A percentile compares a stretch with the other conserved stretches of the same genome.
Conservation (phyloP, 169 alveolate genomes). For the Cystoisospora suis region DNA sequence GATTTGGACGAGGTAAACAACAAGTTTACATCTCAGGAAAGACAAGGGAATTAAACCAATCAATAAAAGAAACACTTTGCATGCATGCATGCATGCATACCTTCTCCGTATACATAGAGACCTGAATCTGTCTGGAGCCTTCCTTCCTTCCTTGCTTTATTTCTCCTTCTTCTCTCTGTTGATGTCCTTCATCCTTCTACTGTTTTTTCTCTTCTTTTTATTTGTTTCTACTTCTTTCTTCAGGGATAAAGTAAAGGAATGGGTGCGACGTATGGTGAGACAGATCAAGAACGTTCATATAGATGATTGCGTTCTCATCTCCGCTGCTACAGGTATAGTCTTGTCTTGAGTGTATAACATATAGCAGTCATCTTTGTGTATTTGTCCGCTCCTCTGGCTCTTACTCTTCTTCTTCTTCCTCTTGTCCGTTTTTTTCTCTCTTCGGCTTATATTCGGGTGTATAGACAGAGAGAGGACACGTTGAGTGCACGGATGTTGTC, state of each 20-base stretch:
- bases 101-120: neutral
- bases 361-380: neutral
- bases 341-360: neutral
- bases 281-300: conserved; percentile 83
- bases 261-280: conserved; percentile 85
- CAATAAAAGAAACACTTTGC: neutral
- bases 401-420: neutral
- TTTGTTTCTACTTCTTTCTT: neutral
- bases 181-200: neutral
- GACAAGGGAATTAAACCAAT: neutral
- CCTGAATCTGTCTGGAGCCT: neutral
- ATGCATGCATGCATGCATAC: neutral
- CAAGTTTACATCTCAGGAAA: neutral
- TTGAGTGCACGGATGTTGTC: too few species aligned
- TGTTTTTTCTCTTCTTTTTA: neutral
- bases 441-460: too few species aligned
- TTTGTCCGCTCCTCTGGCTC: neutral
- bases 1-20: too few species aligned
- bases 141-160: neutral
- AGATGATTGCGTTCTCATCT: conserved; percentile 72
- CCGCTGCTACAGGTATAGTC: conserved; percentile 58
- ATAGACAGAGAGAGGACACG: too few species aligned
- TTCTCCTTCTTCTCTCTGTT: neutral
- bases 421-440: neutral
- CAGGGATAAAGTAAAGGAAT: conserved; percentile 63